A percentile compares a stretch with the other conserved stretches of the same genome.
These are phyloP conservation scores for Colletotrichum orbiculare DNA, from an alignment of 2,329 filamentous ascomycete species.

Conservation along the genomic window DNA sequence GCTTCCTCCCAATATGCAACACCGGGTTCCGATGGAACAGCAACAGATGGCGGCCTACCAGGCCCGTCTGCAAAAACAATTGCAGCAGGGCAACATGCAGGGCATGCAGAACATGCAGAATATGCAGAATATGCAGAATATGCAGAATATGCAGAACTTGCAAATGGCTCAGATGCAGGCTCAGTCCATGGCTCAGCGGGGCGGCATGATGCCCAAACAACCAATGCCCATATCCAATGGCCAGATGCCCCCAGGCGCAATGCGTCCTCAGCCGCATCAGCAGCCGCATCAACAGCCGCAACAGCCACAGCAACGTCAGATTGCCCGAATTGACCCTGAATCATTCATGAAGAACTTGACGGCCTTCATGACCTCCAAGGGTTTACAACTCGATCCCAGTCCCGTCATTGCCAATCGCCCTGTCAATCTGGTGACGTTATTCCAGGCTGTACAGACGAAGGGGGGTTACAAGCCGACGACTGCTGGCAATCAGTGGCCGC, in stretches of 20 bases:
- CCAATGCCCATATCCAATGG: slow-evolving; percentile 65
- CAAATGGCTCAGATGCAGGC: slow-evolving; percentile 62
- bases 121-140: slow-evolving; percentile 51
- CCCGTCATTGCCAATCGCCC: slow-evolving; percentile 79
- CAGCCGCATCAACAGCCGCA: slow-evolving; percentile 42
- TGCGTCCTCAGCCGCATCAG: slow-evolving; percentile 57
- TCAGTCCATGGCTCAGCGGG: slow-evolving; percentile 52
- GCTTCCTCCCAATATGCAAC: slow-evolving; percentile 50
- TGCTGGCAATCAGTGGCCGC: slow-evolving; percentile 76
- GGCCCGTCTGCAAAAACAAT: slow-evolving; percentile 83
- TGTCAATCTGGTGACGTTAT: slow-evolving; percentile 81
- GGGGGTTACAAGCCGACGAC: slow-evolving; percentile 83
- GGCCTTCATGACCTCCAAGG: slow-evolving; percentile 80
- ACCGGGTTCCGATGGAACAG: slow-evolving; percentile 72
- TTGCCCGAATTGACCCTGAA: slow-evolving; percentile 65
- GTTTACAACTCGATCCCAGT: slow-evolving; percentile 78
- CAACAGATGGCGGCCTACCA: slow-evolving; percentile 83
- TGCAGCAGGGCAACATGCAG: slow-evolving; percentile 68
- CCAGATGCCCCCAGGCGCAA: slow-evolving; percentile 61
- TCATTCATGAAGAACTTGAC: slow-evolving; percentile 81
- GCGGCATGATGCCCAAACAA: slow-evolving; percentile 65
- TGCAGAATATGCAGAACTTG: slow-evolving; percentile 59
- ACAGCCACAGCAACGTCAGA: slow-evolving; percentile 52
- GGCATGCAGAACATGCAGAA: slow-evolving; percentile 53
- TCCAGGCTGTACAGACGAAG: slow-evolving; percentile 77